Conservation (phyloP, 345 rosid genomes). For the Geranium rotundifolium region DNA sequence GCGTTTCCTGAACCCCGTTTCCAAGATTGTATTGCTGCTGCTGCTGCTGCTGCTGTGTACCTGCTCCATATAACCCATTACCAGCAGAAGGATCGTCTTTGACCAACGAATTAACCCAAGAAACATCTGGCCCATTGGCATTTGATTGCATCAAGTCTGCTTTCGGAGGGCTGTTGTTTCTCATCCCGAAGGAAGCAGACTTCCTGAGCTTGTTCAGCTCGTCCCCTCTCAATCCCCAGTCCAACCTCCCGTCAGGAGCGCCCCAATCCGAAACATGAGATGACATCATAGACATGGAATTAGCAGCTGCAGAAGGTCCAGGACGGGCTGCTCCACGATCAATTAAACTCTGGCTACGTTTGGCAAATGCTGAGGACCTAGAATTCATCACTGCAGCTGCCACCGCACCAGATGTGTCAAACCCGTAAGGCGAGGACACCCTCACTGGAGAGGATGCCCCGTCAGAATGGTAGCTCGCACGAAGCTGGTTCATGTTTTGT, state of each 20-base stretch:
- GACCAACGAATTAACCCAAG: slow-evolving; percentile 40
- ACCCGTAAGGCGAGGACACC: slow-evolving; percentile 44
- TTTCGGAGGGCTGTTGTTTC: slow-evolving; percentile 29
- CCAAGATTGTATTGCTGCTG: neutral
- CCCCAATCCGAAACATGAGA: slow-evolving; percentile 61
- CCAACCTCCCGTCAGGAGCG: slow-evolving; percentile 68
- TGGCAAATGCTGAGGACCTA: slow-evolving; percentile 73
- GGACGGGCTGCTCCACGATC: slow-evolving; percentile 34
- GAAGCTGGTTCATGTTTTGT: slow-evolving; percentile 58
- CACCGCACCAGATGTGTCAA: slow-evolving; percentile 75
- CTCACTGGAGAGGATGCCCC: slow-evolving; percentile 47
- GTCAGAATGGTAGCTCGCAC: slow-evolving; percentile 45
- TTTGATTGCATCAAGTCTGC: slow-evolving; percentile 13
- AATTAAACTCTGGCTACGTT: slow-evolving; percentile 86
- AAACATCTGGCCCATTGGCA: slow-evolving; percentile 71
- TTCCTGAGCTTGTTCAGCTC: slow-evolving; percentile 76
- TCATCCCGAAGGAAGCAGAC: slow-evolving; percentile 68
- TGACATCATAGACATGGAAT: slow-evolving; percentile 33
- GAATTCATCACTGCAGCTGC: slow-evolving; percentile 88
- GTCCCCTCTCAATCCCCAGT: slow-evolving; percentile 86
- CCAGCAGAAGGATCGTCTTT: neutral
- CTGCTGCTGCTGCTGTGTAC: neutral
- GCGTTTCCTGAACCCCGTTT: neutral
- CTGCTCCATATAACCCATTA: neutral
- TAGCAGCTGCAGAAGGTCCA: slow-evolving; percentile 22